Base-by-base conservation (phyloP, 495 filamentous ascomycete species). In the Podospora pseudoanserina region DNA sequence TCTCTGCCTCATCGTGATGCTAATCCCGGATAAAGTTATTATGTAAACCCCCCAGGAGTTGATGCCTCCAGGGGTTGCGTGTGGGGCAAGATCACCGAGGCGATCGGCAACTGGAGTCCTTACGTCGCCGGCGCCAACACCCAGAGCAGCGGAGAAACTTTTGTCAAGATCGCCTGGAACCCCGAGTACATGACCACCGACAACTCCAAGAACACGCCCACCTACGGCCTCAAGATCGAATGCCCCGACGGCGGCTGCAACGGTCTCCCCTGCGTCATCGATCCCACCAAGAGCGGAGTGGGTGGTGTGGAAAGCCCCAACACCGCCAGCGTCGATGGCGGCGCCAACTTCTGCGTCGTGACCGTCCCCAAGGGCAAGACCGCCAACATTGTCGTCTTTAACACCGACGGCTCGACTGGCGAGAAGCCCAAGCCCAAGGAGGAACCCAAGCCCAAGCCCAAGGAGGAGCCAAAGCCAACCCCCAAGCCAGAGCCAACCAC, bases 41-140 rank as follows among this genome's bases (percentile, higher is more conserved):
- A 94, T 72, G 86, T 93, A 82, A 94, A 94, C 78, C 83, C 89
- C 7, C 92, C 91, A 20, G 91, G 92, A 73, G 78, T 88, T 61
- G 71, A 76, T 19, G 71, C 81, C 18, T 83, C 83, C 16, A 82
- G 88, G 39, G 90, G 84, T 34, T 95, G 91, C 71, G 75, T 89
- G 44, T 94, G 92, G 92, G 89, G 91, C 65, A 86, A 83, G 64
- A 81, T 80, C 28, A 79, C 77, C 54, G 84, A 89, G 71, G 86
- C 91, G 0, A 78, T 87, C 66, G 92, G 92, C 61, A 94, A 95
- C 80, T 95, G 92, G 92, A 81, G 85, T 60, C 90, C 91, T 1
- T 95, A 89, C 72, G 91, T 92, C 67, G 88, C 88, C 34, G 92
- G 92, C 63, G 90, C 89, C 44, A 93, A 94, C 79, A 88, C 89